A percentile compares a stretch with the other conserved stretches of the same genome.
Conservation (phyloP, 2,329 filamentous ascomycete genomes). For the Fusarium pilosicola region DNA sequence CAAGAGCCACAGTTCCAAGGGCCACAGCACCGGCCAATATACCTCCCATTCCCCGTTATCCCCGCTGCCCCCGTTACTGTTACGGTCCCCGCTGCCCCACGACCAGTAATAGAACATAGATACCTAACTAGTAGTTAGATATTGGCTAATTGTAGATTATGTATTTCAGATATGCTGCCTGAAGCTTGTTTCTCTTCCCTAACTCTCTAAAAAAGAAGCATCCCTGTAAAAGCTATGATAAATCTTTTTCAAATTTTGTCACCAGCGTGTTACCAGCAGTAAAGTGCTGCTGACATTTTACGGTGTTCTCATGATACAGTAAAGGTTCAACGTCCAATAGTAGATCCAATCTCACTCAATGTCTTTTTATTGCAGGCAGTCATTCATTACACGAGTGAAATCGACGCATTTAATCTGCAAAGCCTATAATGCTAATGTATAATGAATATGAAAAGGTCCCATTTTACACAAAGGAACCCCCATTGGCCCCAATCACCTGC, state of each 20-base stretch:
- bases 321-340: neutral
- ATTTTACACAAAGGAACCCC: conserved; percentile 3
- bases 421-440: fast-evolving
- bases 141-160: neutral
- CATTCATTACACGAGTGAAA: neutral
- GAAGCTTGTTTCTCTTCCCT: neutral
- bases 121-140: no score
- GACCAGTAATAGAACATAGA: neutral
- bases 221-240: neutral
- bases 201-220: neutral
- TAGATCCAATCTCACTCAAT: neutral
- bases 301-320: neutral
- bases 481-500: conserved; percentile 8
- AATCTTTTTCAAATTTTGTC: neutral
- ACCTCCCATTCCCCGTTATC: no score
- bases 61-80: no score
- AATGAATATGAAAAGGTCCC: neutral
- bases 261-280: neutral
- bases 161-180: neutral
- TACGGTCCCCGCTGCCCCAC: neutral
- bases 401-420: neutral
- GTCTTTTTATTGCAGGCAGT: neutral
- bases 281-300: fast-evolving
- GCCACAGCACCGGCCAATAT: no score
- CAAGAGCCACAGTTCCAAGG: neutral